Conservation (phyloP, 352 stramenopile species). For the Phytophthora quininea region DNA sequence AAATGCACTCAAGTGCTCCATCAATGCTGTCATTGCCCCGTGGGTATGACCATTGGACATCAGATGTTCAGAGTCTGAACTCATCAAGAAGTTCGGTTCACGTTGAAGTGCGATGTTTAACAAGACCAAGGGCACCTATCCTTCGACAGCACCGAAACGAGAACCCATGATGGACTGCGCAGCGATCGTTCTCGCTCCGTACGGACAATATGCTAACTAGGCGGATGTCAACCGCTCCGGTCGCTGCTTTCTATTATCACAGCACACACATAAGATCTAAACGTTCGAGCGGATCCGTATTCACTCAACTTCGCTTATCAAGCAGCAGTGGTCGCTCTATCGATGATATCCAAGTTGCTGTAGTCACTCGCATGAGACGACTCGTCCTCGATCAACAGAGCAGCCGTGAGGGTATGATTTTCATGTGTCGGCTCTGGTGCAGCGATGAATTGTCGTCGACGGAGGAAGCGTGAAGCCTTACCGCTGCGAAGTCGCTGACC, state of each 20-base stretch:
- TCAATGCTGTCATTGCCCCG: neutral
- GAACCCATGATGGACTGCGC: conserved; percentile 2
- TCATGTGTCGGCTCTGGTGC: conserved; percentile 6
- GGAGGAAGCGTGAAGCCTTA: conserved; percentile 19
- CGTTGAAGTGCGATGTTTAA: neutral
- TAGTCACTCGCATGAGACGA: conserved; percentile 9
- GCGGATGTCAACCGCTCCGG: no score
- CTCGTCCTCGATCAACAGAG: conserved; percentile 26
- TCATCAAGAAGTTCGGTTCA: neutral
- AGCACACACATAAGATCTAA: no score
- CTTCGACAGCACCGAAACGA: no score
- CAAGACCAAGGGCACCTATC: neutral
- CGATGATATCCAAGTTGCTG: conserved; percentile 8
- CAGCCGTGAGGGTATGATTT: conserved; percentile 16
- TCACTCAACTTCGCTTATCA: no score
- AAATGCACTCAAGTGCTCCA: neutral
- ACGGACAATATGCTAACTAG: neutral
- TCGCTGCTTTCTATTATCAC: no score
- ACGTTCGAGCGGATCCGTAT: no score
- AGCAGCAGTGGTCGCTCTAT: conserved; percentile 7
- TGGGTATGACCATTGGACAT: neutral
- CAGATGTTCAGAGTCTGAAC: neutral
- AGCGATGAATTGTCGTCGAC: conserved; percentile 15
- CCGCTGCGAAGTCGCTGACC: conserved; percentile 45
- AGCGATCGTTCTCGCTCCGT: conserved; percentile 15